Evolutionary conservation across 805 yeast species (phyloP).

Genomic region (Saturnispora silvae): DNA sequence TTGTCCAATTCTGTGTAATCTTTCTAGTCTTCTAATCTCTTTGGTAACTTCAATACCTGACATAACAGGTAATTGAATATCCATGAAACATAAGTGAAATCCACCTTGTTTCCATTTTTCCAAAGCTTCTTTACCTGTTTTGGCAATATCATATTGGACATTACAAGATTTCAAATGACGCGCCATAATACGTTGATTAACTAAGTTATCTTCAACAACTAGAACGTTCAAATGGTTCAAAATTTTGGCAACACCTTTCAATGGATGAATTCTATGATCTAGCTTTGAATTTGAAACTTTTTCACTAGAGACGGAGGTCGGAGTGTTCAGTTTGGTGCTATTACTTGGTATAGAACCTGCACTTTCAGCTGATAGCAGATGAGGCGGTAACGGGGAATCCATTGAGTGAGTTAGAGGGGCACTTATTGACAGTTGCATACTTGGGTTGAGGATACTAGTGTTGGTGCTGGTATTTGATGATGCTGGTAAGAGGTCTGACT

Average conservation of each 20-base stretch:
- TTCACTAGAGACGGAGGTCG: neutral
- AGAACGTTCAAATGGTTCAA: slow-evolving; percentile 83
- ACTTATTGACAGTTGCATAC: neutral
- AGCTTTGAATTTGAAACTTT: slow-evolving; percentile 2
- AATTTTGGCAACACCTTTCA: slow-evolving; percentile 37
- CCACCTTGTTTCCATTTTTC: slow-evolving; percentile 94
- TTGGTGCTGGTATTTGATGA: neutral
- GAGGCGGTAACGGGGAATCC: slow-evolving; percentile 1
- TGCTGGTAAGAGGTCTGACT: neutral
- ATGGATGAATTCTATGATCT: slow-evolving; percentile 8
- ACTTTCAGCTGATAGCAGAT: neutral
- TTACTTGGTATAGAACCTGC: neutral
- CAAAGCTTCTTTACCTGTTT: slow-evolving; percentile 90
- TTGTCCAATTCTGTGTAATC: slow-evolving; percentile 67
- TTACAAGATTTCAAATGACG: slow-evolving; percentile 79
- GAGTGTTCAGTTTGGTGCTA: neutral
- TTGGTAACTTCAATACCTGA: slow-evolving; percentile 93
- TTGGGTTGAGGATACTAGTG: too few relatives aligned
- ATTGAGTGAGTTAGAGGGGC: slow-evolving; percentile 4
- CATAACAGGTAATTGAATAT: slow-evolving; percentile 90
- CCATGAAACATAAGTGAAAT: slow-evolving; percentile 91
- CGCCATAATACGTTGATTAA: slow-evolving; percentile 85
- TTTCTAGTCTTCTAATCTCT: slow-evolving; percentile 79
- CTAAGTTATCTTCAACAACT: slow-evolving; percentile 93
- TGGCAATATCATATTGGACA: slow-evolving; percentile 77